A percentile compares a stretch with the other conserved stretches of the same genome.
phyloP scores from a whole-genome alignment of 345 rosid species.

The Citrus mangshanensis region DNA sequence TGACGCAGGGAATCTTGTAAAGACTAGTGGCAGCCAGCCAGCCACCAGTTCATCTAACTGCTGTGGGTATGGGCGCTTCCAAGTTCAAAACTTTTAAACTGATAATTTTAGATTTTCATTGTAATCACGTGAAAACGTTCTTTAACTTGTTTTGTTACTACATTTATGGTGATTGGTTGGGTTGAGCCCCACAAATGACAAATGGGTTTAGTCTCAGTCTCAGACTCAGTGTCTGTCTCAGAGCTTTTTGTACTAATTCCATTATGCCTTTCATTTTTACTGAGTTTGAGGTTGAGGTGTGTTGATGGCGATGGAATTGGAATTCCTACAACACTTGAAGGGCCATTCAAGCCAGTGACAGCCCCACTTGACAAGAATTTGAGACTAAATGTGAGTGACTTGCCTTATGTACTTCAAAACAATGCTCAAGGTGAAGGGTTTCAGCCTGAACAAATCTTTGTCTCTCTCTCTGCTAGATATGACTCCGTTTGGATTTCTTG shows the following conservation, averaged over 20 bases:
- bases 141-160: not conserved
- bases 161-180: no score
- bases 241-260: not conserved
- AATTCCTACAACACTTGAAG: conserved; percentile 57
- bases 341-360: conserved; percentile 61
- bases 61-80: not conserved
- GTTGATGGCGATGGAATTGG: conserved; percentile 17
- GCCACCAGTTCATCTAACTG: not conserved
- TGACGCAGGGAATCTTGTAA: no score
- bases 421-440: conserved; percentile 22
- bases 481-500: conserved; percentile 64
- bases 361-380: conserved; percentile 44
- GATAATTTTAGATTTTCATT: no score
- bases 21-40: no score
- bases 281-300: conserved; percentile 1
- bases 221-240: not conserved
- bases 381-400: conserved; percentile 38
- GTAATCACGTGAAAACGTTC: not conserved
- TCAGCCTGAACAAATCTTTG: conserved; percentile 58
- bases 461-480: conserved; percentile 47
- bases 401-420: conserved; percentile 40
- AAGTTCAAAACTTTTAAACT: not conserved
- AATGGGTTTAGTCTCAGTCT: not conserved
- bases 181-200: no score
- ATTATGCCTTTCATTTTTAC: not conserved